Evolutionary conservation across 1,284 basidiomycete species (phyloP).

Genomic region (Waitea zeae): DNA sequence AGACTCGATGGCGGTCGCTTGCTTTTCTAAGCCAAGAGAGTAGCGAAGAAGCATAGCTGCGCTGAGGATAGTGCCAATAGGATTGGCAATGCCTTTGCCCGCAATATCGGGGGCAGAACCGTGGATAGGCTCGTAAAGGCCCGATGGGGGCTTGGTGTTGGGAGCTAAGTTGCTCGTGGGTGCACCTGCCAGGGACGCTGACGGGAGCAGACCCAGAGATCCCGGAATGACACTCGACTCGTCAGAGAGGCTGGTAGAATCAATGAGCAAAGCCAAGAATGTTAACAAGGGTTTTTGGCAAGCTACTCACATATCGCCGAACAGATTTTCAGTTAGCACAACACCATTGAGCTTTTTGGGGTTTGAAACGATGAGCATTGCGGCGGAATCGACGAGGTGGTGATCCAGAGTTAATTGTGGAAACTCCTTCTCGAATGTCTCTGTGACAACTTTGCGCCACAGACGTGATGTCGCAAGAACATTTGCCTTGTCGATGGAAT

Average conservation of each 20-base stretch:
- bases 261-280: constrained; percentile 4
- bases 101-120: constrained; percentile 96
- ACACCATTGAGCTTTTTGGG: constrained; percentile 94
- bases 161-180: constrained; percentile 56
- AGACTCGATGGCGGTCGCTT: constrained; percentile 73
- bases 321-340: constrained; percentile 87
- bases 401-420: constrained; percentile 80
- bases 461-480: constrained; percentile 90
- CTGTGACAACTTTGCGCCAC: constrained; percentile 86
- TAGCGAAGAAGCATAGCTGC: constrained; percentile 92
- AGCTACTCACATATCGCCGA: constrained; percentile 79
- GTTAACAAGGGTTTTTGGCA: too few relatives aligned
- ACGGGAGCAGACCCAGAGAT: constrained; percentile 89
- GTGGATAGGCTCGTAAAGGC: constrained; percentile 94
- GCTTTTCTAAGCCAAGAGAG: constrained; percentile 75
- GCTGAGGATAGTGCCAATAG: constrained; percentile 93
- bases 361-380: constrained; percentile 90
- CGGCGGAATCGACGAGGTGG: constrained; percentile 88
- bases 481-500: constrained; percentile 98
- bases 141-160: constrained; percentile 57
- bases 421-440: constrained; percentile 71
- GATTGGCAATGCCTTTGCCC: constrained; percentile 90
- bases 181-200: constrained; percentile 86
- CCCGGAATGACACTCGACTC: constrained; percentile 97
- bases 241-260: constrained; percentile 62